Percentiles rank a stretch among this genome's conserved stretches.
These are phyloP conservation scores for Phytopythium aichiense DNA, from an alignment of 352 stramenopile species.

Conservation along the genomic window DNA sequence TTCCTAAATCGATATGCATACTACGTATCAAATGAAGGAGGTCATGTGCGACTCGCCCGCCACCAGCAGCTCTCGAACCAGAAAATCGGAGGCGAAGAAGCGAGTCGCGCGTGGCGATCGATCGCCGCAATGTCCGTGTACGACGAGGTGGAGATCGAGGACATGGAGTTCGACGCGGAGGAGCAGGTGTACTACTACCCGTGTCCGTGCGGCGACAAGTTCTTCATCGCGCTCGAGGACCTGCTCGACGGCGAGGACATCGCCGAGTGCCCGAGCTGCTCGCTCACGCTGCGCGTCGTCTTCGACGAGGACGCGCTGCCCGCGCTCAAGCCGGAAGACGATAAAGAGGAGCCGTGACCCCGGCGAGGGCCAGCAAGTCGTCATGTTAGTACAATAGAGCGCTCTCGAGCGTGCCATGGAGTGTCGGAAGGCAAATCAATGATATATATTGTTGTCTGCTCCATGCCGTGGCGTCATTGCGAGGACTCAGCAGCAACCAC, in stretches of 20 bases:
- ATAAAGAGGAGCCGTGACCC: slow-evolving; percentile 2
- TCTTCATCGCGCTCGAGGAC: slow-evolving; percentile 85
- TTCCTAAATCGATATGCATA: too few relatives aligned
- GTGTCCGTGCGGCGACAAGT: slow-evolving; percentile 96
- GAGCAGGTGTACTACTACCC: slow-evolving; percentile 96
- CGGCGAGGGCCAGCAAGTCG: neutral
- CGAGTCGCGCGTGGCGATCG: neutral
- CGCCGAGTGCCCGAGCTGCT: slow-evolving; percentile 95
- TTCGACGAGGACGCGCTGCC: slow-evolving; percentile 91
- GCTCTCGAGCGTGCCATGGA: neutral
- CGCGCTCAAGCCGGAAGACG: slow-evolving; percentile 47
- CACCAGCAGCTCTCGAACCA: neutral
- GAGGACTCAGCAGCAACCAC: slow-evolving; percentile 29
- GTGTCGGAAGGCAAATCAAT: neutral
- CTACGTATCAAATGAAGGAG: too few relatives aligned
- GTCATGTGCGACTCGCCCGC: too few relatives aligned
- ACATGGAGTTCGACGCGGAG: slow-evolving; percentile 96
- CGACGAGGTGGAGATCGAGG: slow-evolving; percentile 98
- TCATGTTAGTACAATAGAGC: neutral
- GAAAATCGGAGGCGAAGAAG: neutral
- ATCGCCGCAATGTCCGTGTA: slow-evolving; percentile 86
- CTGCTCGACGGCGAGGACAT: slow-evolving; percentile 96
- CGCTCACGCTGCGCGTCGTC: slow-evolving; percentile 94
- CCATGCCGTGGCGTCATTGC: neutral
- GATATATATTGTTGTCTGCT: neutral